A percentile compares a stretch with the other conserved stretches of the same genome.
Conservation (phyloP, 1,284 basidiomycete species). For the Fomitopsis pinicola region DNA sequence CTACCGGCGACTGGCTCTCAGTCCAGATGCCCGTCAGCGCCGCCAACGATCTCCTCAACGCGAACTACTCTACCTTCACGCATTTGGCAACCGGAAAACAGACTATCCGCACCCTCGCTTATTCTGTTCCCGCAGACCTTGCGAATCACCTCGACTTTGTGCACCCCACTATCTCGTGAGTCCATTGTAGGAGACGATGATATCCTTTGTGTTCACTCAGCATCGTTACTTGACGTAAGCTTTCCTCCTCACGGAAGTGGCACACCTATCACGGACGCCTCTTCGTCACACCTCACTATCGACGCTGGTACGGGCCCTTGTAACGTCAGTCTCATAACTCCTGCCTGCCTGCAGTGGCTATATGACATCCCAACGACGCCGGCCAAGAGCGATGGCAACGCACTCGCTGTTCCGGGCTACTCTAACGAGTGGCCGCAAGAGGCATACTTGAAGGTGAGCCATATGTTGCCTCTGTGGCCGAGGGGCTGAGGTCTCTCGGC, state of each 20-base stretch:
- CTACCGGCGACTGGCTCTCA: slow-evolving; percentile 37
- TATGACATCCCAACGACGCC: slow-evolving; percentile 50
- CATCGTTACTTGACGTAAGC: not conserved
- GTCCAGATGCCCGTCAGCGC: slow-evolving; percentile 30
- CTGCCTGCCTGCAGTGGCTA: slow-evolving; percentile 47
- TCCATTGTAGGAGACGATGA: not conserved
- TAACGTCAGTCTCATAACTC: slow-evolving; percentile 14
- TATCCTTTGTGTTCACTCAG: not conserved
- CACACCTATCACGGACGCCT: not conserved
- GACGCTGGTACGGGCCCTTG: not conserved
- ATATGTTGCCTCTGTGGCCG: not conserved
- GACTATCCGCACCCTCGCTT: slow-evolving; percentile 30
- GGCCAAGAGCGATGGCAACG: slow-evolving; percentile 37
- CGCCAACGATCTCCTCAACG: slow-evolving; percentile 21
- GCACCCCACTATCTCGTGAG: not conserved
- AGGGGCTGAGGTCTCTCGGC: not conserved
- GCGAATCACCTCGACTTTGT: slow-evolving; percentile 30
- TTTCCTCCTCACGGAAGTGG: slow-evolving; percentile 1
- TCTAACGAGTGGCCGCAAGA: slow-evolving; percentile 35
- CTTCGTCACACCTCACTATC: too few species aligned
- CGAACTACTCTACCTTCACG: slow-evolving; percentile 31
- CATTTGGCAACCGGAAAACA: slow-evolving; percentile 27
- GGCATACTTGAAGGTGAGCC: slow-evolving; percentile 1
- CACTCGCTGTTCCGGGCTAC: slow-evolving; percentile 54
- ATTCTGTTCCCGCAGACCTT: slow-evolving; percentile 32